These are phyloP conservation scores for Mallotus japonicus DNA, from an alignment of 441 rosid genomes.

Conservation along the genomic window DNA sequence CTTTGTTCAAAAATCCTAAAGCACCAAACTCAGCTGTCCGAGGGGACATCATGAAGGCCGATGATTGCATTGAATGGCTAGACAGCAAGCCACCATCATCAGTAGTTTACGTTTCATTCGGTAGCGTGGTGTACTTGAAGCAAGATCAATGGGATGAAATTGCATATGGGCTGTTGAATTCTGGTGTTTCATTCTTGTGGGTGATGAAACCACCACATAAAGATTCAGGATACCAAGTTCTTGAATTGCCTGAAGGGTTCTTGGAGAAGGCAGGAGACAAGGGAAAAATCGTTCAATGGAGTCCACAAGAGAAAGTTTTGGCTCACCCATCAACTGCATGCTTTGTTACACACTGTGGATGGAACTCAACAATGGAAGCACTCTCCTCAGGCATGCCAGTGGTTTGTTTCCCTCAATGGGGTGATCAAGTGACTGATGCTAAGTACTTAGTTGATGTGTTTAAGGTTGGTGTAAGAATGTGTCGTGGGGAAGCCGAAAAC, in stretches of 20 bases:
- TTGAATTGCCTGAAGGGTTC: constrained; percentile 59
- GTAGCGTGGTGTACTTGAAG: constrained; percentile 50
- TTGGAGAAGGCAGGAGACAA: constrained; percentile 48
- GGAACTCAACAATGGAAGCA: constrained; percentile 84
- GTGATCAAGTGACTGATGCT: constrained; percentile 79
- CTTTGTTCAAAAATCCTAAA: constrained; percentile 53
- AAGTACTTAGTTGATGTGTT: constrained; percentile 58
- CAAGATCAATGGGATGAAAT: constrained; percentile 73
- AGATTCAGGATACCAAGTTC: constrained; percentile 19
- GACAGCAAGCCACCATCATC: constrained; percentile 52
- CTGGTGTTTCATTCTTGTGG: constrained; percentile 62
- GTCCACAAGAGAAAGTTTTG: constrained; percentile 69
- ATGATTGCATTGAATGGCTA: constrained; percentile 66
- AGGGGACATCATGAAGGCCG: constrained; percentile 49
- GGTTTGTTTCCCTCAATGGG: constrained; percentile 73
- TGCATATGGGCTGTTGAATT: constrained; percentile 50
- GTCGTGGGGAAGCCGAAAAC: constrained; percentile 60
- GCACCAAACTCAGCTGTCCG: constrained; percentile 31
- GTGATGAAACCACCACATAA: constrained; percentile 56
- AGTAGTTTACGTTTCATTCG: constrained; percentile 72
- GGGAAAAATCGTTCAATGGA: constrained; percentile 67
- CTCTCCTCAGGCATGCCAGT: constrained; percentile 57
- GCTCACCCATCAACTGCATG: constrained; percentile 63
- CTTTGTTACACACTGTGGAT: constrained; percentile 79
- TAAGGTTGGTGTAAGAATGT: constrained; percentile 58